Conservation (phyloP, 805 yeast species). For the Saccharomycopsis lassenensis region DNA sequence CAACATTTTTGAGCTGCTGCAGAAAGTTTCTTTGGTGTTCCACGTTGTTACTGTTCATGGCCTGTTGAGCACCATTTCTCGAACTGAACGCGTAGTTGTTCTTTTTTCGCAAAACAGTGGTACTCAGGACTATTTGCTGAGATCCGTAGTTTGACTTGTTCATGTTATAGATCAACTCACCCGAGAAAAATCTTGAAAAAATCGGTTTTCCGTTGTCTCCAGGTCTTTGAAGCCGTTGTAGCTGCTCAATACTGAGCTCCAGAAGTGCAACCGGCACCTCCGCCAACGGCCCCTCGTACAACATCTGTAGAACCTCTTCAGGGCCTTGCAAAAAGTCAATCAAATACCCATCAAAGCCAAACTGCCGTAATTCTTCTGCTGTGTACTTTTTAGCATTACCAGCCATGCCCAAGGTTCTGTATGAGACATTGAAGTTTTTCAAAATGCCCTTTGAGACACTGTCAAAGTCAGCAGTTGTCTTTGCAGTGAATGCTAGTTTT, state of each 20-base stretch:
- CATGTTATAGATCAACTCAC: conserved; percentile 40
- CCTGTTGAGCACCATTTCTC: conserved; percentile 20
- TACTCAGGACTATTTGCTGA: conserved; percentile 31
- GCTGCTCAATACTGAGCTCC: conserved; percentile 33
- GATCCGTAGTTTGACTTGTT: conserved; percentile 55
- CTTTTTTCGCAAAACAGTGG: conserved; percentile 17
- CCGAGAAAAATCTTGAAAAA: conserved; percentile 51
- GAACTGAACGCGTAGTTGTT: conserved; percentile 13
- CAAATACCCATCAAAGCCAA: conserved; percentile 76
- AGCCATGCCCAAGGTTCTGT: conserved; percentile 34
- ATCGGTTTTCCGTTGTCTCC: conserved; percentile 31
- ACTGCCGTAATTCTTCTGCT: conserved; percentile 23
- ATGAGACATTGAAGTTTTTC: conserved; percentile 38
- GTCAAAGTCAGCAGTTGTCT: conserved; percentile 38
- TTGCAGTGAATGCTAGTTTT: conserved; percentile 53
- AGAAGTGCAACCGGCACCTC: conserved; percentile 50
- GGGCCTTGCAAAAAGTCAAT: conserved; percentile 71
- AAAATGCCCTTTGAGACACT: conserved; percentile 33
- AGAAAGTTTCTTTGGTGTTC: too few species aligned
- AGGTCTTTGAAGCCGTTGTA: conserved; percentile 28
- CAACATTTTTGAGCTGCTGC: too few species aligned
- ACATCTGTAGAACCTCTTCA: conserved; percentile 54
- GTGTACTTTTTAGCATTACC: conserved; percentile 6
- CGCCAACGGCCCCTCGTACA: conserved; percentile 36
- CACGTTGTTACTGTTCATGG: too few species aligned